Conservation (phyloP, 2,329 filamentous ascomycete genomes). For the Alternaria alternata region DNA sequence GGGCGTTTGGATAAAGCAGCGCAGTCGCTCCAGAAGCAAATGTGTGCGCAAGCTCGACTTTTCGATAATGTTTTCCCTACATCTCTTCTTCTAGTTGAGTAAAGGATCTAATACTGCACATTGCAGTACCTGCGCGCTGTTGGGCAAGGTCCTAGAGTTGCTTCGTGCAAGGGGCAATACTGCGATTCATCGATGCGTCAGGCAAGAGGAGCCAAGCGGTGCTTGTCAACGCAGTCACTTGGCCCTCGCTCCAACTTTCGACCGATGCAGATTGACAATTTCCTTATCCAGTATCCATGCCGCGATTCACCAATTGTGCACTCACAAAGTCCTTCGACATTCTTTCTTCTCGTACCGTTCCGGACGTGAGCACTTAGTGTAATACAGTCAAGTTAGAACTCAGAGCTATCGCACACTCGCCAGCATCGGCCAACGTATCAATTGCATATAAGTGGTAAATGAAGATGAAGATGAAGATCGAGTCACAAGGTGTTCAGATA, state of each 20-base stretch:
- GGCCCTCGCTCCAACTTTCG: neutral
- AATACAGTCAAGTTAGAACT: too few species aligned
- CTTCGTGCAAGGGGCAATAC: neutral
- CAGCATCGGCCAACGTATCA: too few species aligned
- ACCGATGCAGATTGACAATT: neutral
- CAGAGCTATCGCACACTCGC: too few species aligned
- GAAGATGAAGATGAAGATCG: too few species aligned
- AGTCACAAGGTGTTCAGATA: too few species aligned
- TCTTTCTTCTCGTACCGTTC: too few species aligned
- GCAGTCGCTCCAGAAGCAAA: slow-evolving; percentile 1
- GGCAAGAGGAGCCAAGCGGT: slow-evolving; percentile 13
- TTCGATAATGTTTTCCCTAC: neutral
- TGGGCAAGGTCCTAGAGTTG: neutral
- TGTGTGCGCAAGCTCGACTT: neutral
- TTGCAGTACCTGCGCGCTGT: neutral
- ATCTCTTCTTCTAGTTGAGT: neutral
- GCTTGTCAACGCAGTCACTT: slow-evolving; percentile 10
- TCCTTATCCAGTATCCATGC: neutral
- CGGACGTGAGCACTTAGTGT: too few species aligned
- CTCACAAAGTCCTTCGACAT: neutral
- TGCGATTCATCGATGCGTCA: slow-evolving; percentile 6
- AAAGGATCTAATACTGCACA: too few species aligned
- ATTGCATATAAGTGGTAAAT: too few species aligned
- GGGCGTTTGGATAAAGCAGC: neutral
- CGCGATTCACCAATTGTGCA: neutral